Evolutionary conservation across 2,329 filamentous ascomycete species (phyloP), one percentile per base, ranked within the genome.

Genomic region (Lecanosticta acicola): DNA sequence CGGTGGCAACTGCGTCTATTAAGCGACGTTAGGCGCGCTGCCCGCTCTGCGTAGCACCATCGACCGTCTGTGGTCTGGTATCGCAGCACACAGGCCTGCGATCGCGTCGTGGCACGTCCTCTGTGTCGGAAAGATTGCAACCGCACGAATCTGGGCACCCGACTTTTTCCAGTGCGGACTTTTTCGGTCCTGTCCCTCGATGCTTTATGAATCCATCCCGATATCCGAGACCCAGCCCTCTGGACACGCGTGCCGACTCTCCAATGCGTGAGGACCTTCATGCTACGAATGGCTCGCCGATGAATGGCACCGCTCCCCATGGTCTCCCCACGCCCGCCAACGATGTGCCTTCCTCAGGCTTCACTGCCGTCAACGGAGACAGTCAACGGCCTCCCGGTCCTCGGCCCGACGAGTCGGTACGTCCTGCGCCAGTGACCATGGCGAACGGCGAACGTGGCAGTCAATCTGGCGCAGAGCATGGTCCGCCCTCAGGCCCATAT

Each of bases 281-380:
- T 40, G 26, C 49, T 21, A 38, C 50, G 32, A 48, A 53, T 14
- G 43, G 47, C 39, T 47, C 53, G 39, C 41, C 53, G 35, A 39
- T 44, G n/a, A 51, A 49, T 32, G 51, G 49, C 18, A 40, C 35
- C 41, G 24, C 36, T 5, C 16, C 52, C 18, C 50, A 50, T 43
- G 52, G 48, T n/a, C 38, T 49, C 17, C 42, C 54, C 17, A 53
- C 53, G 43, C 45, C 49, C 24, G 44, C 48, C 13, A 51, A 49
- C 18, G 50, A 59, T 39, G 39, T 42, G 5, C 43, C 53, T 16
- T 41, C 51, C 1, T 49, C 54, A 3, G 56, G 57, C 18, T 64
- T 64, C 49, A 64, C 61, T n/a, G 59, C 61, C 4, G 61, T 64
- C 46, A 64, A 64, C 42, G 58, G 59, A 20, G 57, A 60, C 3